phyloP scores from a whole-genome alignment of 176 grass and related monocot species.

The Ensete ventricosum region DNA sequence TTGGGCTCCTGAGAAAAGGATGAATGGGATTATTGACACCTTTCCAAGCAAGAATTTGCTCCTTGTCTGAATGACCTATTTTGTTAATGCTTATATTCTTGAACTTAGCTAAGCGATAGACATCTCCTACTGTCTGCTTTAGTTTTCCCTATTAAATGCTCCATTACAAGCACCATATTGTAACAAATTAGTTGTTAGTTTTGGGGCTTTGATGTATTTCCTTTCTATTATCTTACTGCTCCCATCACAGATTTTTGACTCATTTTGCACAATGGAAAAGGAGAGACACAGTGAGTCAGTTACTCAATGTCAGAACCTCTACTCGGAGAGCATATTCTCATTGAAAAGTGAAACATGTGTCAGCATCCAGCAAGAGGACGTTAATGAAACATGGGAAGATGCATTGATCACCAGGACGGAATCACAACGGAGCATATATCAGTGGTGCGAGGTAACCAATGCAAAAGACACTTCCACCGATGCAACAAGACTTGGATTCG shows the following conservation, averaged over 20 bases:
- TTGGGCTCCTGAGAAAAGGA: neutral
- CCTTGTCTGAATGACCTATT: no score
- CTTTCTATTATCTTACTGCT: neutral
- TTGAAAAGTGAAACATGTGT: slow-evolving; percentile 35
- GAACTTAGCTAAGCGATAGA: no score
- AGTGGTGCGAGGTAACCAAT: slow-evolving; percentile 77
- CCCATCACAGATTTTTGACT: slow-evolving; percentile 27
- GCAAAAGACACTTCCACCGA: slow-evolving; percentile 56
- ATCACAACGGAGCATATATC: slow-evolving; percentile 86
- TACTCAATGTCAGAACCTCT: slow-evolving; percentile 6
- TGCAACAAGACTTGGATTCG: slow-evolving; percentile 33
- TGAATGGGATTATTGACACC: no score
- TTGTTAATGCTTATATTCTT: no score
- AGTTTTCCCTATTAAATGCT: no score
- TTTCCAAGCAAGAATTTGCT: no score
- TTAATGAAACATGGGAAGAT: slow-evolving; percentile 37
- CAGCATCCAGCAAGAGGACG: slow-evolving; percentile 31
- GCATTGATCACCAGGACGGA: slow-evolving; percentile 52
- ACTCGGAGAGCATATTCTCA: slow-evolving; percentile 18
- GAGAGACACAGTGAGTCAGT: slow-evolving; percentile 10
- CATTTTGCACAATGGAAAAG: slow-evolving; percentile 20
- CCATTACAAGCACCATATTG: neutral
- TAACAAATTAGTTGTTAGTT: neutral
- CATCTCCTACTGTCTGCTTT: no score
- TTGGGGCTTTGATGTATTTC: neutral